Evolutionary conservation across 176 grass and related monocot species (phyloP).

Genomic region (Zea luxurians): DNA sequence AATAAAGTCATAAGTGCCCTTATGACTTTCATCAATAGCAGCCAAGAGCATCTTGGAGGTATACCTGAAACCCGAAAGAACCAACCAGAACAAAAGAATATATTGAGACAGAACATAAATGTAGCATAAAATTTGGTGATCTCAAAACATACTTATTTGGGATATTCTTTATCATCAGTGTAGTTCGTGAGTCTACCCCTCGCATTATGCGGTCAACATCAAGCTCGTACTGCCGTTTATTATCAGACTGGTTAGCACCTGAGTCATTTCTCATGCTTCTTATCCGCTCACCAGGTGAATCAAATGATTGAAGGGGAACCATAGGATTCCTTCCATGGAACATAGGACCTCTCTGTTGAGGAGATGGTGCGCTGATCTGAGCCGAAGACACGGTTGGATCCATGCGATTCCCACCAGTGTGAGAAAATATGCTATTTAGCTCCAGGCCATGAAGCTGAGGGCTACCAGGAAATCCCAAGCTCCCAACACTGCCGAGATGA

Average conservation of each 20-base stretch:
- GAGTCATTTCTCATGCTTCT: constrained; percentile 69
- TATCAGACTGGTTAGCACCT: constrained; percentile 71
- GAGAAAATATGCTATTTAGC: constrained; percentile 63
- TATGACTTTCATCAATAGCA: constrained; percentile 90
- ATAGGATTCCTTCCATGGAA: constrained; percentile 80
- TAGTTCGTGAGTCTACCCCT: constrained; percentile 74
- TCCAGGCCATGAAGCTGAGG: constrained; percentile 66
- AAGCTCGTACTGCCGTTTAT: constrained; percentile 90
- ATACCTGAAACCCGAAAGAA: constrained; percentile 59
- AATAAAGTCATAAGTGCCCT: constrained; percentile 91
- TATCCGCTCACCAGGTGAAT: constrained; percentile 63
- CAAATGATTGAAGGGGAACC: constrained; percentile 56
- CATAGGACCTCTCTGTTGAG: constrained; percentile 74
- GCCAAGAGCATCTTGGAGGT: constrained; percentile 97
- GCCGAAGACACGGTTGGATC: constrained; percentile 56
- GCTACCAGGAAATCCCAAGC: constrained; percentile 70
- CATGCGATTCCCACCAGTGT: constrained; percentile 63
- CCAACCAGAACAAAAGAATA: background rate
- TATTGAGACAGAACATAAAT: constrained; percentile 6
- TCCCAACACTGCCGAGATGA: constrained; percentile 66
- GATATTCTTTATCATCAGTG: constrained; percentile 97
- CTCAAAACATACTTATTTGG: constrained; percentile 78
- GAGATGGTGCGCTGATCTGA: constrained; percentile 56
- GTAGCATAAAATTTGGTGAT: constrained; percentile 15
- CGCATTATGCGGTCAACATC: constrained; percentile 81